Evolutionary conservation across 768 basidiomycete species (phyloP), one percentile per base, ranked within the genome.

Genomic region (Tulasnella sp.): DNA sequence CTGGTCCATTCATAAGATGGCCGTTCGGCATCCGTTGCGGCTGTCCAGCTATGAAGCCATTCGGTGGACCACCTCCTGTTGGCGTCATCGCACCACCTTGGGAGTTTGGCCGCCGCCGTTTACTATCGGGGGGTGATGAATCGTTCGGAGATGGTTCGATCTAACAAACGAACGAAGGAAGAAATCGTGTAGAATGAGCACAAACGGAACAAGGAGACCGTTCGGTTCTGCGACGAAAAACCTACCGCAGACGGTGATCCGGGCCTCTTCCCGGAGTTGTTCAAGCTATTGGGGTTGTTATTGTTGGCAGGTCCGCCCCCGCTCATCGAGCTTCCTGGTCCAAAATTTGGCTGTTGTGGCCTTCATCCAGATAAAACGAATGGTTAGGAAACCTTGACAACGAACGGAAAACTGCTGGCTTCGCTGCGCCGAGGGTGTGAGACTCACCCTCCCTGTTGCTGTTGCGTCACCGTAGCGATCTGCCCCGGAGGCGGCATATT

Each of bases 71-170:
- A 11, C 46, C 46, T 48, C 46, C 46, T 22, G 46, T 51, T 30
- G 57, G 27, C 3, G 29, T 38, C 38, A 42, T 38, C 11, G 27
- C 29, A 12, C 43, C 43, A 19, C 42, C 31, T 29, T 59, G 46
- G n/a, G 25, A 30, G 17, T 59, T 48, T 31, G 29, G 29, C 17
- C 57, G 57, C 11, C 24, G 29, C 15, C 57, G 45, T 42, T 59
- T 59, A 9, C 38, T 30, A 3, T 59, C 48, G 15, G 57, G 48
- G 8, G 57, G 57, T 24, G 57, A 59, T 10, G 57, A 59, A 9
- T 59, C 57, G 21, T 59, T 31, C 3, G 48, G 25, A 24, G 57
- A 38, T 7, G 30, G 8, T 11, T 49, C 57, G n/a, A 42, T 38
- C 45, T 49, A 30, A 30, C 44, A 46, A 24, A 10, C 2, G 7